Base-by-base conservation (phyloP, 768 basidiomycete species). In the Baorangia bicolor region DNA sequence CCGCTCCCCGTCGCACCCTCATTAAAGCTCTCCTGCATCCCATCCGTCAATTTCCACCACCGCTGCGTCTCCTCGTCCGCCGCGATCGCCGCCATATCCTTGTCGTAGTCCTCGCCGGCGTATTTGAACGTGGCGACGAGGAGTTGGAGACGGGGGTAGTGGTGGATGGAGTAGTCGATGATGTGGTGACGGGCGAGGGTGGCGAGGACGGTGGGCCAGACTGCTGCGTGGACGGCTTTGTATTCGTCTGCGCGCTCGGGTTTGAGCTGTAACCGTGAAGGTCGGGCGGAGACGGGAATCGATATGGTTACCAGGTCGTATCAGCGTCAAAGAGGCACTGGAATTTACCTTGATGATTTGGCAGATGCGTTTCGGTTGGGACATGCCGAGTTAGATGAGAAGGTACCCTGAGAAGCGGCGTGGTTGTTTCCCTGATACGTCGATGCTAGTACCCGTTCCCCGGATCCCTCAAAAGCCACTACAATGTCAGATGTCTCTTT, bases 71-170 rank as follows among this genome's bases (percentile, higher is more conserved):
- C 83, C 16, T 81, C 75, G 65, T 89, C 86, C 18, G 81, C 80
- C 4, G 78, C 84, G 28, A 90, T 77, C 21, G 66, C 75, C 34
- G 73, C 75, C 88, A 91, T 90, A 62, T 91, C 90, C 14, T 58
- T 73, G 39, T 79, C 82, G 37, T 81, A 90, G 60, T 92, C 81
- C 4, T 72, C 55, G 0, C 89, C 90, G 0, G 76, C 82, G 63
- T 91, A 91, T 63, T 87, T 87, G 78, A 92, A 87, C 42, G 78
- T 84, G n/a, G 88, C 88, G 57, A 91, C 80, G n/a, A 92, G 78
- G 39, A 92, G 78, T 30, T 77, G 77, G 25, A 85, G 73, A 5
- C 80, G 80, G 18, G 82, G 79, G 61, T 85, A 81, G 64, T 88
- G 80, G 62, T 87, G 78, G 69, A 92, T 92, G 18, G 87, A 87